phyloP scores from a whole-genome alignment of 2,329 filamentous ascomycete genomes.

The Ophiostoma sp. region DNA sequence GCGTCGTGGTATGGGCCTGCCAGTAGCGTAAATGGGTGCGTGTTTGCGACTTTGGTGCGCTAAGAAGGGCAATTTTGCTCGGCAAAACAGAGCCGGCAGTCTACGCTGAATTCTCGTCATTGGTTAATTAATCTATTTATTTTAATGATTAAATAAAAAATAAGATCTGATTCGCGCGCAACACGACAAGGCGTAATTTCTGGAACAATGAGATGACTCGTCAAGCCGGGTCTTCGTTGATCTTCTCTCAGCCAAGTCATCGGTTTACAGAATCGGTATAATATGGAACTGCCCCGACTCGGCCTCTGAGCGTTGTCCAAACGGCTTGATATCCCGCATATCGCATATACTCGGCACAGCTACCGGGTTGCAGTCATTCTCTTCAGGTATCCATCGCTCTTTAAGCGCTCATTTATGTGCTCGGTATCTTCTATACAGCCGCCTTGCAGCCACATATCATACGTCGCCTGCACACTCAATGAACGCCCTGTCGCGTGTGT shows the following conservation, averaged over 20 bases:
- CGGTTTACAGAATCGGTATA: not conserved
- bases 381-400: not conserved
- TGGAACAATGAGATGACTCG: not conserved
- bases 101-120: not conserved
- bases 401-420: not conserved
- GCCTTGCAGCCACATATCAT: not conserved
- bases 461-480: not conserved
- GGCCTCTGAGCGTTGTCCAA: not conserved
- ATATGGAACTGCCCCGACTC: not conserved
- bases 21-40: not conserved
- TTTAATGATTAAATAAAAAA: not conserved
- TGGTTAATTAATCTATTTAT: not conserved
- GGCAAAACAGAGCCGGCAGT: not conserved
- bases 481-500: conserved; percentile 17
- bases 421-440: too few species aligned
- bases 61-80: conserved; percentile 5
- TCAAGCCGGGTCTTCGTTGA: not conserved
- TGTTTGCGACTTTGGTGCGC: not conserved
- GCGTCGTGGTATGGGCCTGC: not conserved
- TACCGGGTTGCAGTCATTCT: not conserved
- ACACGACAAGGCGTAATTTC: not conserved
- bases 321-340: conserved; percentile 4
- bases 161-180: conserved; percentile 3
- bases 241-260: not conserved
- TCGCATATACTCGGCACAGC: conserved; percentile 1